Evolutionary conservation across 2,329 filamentous ascomycete species (phyloP).

Genomic region (Emydomyces testavorans): DNA sequence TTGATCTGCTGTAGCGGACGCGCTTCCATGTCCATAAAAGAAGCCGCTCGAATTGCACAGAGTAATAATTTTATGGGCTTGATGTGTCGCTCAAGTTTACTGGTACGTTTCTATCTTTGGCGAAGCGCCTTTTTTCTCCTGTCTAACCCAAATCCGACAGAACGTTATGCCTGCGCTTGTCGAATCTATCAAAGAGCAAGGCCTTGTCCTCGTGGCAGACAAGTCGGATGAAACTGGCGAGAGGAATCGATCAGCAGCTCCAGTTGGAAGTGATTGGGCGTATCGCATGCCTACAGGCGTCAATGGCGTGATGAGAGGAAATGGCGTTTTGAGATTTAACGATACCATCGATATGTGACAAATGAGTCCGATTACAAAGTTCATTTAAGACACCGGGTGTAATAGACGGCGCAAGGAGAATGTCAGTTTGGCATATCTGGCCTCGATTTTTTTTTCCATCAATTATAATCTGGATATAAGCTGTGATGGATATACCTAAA

Average conservation of each 20-base stretch:
- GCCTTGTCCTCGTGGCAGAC: slow-evolving; percentile 82
- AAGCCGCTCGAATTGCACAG: slow-evolving; percentile 82
- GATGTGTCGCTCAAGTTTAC: slow-evolving; percentile 72
- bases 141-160: slow-evolving; percentile 36
- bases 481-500: too few relatives aligned
- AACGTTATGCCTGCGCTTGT: slow-evolving; percentile 87
- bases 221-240: slow-evolving; percentile 50
- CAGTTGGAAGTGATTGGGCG: slow-evolving; percentile 28
- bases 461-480: too few relatives aligned
- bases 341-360: slow-evolving; percentile 72
- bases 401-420: too few relatives aligned
- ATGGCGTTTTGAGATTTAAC: slow-evolving; percentile 84
- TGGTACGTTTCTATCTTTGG: slow-evolving; percentile 48
- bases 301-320: slow-evolving; percentile 72
- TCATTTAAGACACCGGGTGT: too few relatives aligned
- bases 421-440: too few relatives aligned
- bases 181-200: slow-evolving; percentile 87
- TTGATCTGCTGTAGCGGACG: slow-evolving; percentile 52
- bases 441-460: too few relatives aligned
- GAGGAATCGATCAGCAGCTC: slow-evolving; percentile 15
- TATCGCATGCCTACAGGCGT: slow-evolving; percentile 62
- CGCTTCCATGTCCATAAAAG: slow-evolving; percentile 77
- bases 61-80: slow-evolving; percentile 98
- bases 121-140: not conserved
- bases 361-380: too few relatives aligned